phyloP scores from a whole-genome alignment of 164 flowering plant species.

The Vitis rupestris region DNA sequence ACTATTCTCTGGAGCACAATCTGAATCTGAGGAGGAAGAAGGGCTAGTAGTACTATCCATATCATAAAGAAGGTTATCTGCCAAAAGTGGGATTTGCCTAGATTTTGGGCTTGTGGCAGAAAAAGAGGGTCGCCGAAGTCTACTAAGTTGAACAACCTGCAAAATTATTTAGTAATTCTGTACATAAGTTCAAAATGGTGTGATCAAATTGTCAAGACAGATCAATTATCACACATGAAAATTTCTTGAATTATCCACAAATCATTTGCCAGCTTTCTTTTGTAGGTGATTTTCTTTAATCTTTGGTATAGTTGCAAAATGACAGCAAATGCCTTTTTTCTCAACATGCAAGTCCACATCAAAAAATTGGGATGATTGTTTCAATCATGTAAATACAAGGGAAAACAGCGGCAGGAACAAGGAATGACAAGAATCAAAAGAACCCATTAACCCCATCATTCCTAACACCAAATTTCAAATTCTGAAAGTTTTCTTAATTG shows the following conservation, averaged over 20 bases:
- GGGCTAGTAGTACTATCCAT: conserved; percentile 78
- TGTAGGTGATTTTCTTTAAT: not conserved
- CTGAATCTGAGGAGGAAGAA: conserved; percentile 89
- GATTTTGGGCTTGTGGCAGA: conserved; percentile 24
- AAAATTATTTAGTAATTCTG: not conserved
- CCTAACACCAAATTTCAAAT: not conserved
- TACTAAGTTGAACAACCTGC: conserved; percentile 65
- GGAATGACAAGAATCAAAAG: not conserved
- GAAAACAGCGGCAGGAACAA: not conserved
- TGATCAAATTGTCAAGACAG: not conserved
- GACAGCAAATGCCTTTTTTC: not conserved
- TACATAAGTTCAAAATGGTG: not conserved
- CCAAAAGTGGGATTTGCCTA: conserved; percentile 48
- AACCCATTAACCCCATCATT: not conserved
- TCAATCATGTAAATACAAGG: too few species aligned
- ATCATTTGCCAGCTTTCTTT: too few species aligned
- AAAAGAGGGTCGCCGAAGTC: conserved; percentile 63
- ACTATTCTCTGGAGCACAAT: conserved; percentile 30
- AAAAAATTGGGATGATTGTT: too few species aligned
- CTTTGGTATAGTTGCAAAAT: not conserved
- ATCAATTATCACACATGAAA: not conserved
- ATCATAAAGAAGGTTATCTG: conserved; percentile 70
- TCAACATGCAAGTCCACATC: not conserved
- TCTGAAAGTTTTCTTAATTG: too few species aligned
- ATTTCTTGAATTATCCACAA: not conserved